Evolutionary conservation across 345 rosid species (phyloP).

Genomic region (Toxicodendron radicans): DNA sequence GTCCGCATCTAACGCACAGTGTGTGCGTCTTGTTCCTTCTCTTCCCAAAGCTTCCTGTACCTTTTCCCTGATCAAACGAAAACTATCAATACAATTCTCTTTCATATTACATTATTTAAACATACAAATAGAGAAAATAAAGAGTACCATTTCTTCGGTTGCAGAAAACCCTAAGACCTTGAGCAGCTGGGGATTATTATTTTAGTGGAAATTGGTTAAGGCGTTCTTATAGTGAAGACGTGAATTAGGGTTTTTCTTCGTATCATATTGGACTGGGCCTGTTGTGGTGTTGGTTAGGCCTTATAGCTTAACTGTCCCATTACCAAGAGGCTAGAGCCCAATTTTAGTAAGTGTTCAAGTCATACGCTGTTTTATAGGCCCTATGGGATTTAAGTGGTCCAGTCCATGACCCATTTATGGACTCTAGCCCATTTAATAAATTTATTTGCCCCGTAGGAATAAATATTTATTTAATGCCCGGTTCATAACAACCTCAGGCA

Average conservation of each 20-base stretch:
- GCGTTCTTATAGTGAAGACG: background rate
- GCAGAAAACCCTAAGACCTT: constrained; percentile 17
- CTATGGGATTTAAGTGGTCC: too few relatives aligned
- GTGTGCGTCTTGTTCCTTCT: constrained; percentile 85
- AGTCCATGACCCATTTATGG: too few relatives aligned
- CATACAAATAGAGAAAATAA: background rate
- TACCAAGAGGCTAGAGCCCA: too few relatives aligned
- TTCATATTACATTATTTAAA: background rate
- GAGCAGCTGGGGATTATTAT: background rate
- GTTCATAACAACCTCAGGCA: too few relatives aligned
- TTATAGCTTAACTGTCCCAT: too few relatives aligned
- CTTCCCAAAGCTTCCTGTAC: constrained; percentile 82
- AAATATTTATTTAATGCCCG: too few relatives aligned
- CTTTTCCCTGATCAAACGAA: constrained; percentile 55
- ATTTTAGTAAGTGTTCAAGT: too few relatives aligned
- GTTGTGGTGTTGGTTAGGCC: background rate
- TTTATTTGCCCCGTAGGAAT: too few relatives aligned
- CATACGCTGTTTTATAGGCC: too few relatives aligned
- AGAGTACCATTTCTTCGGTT: constrained; percentile 30
- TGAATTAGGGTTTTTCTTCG: constrained; percentile 25
- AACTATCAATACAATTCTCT: background rate
- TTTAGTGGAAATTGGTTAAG: background rate
- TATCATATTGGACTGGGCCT: background rate
- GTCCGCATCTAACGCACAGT: constrained; percentile 79
- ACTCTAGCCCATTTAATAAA: too few relatives aligned